Evolutionary conservation across 306 rosid genomes (phyloP).

Genomic region (Vigna hirtella): DNA sequence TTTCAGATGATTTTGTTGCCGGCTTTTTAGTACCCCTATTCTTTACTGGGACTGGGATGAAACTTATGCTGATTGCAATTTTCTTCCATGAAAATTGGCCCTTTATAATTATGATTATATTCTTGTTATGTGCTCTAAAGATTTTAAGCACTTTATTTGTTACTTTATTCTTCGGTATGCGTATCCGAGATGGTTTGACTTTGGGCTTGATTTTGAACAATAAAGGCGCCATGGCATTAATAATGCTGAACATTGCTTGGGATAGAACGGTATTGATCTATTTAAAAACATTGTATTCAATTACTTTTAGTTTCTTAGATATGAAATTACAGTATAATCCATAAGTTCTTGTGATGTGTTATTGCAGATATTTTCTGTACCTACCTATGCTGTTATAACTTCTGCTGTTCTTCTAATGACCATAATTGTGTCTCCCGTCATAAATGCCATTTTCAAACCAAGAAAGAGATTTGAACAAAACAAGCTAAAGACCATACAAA

Average conservation of each 20-base stretch:
- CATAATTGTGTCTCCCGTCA: slow-evolving; percentile 29
- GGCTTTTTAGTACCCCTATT: slow-evolving; percentile 38
- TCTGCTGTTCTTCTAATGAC: slow-evolving; percentile 49
- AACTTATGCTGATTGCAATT: background rate
- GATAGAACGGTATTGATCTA: slow-evolving; percentile 38
- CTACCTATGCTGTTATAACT: slow-evolving; percentile 31
- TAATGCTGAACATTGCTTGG: slow-evolving; percentile 50
- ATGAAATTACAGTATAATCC: background rate
- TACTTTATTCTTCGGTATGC: slow-evolving; percentile 36
- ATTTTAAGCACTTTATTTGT: slow-evolving; percentile 46
- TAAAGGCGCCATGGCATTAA: slow-evolving; percentile 51
- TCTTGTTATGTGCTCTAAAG: slow-evolving; percentile 43
- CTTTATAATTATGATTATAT: background rate
- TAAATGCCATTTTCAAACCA: slow-evolving; percentile 42
- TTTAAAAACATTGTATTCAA: background rate
- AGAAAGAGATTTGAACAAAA: slow-evolving; percentile 42
- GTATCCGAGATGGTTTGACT: slow-evolving; percentile 38
- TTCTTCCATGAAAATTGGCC: background rate
- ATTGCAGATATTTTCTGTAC: slow-evolving; percentile 36
- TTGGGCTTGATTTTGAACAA: slow-evolving; percentile 56
- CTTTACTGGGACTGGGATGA: slow-evolving; percentile 45
- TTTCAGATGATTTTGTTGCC: slow-evolving; percentile 43
- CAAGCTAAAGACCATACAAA: slow-evolving; percentile 47
- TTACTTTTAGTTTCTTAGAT: no score
- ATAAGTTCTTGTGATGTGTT: background rate